Base-by-base conservation (phyloP, 176 grass and related monocot genomes). In the Thinopyrum elongatum region DNA sequence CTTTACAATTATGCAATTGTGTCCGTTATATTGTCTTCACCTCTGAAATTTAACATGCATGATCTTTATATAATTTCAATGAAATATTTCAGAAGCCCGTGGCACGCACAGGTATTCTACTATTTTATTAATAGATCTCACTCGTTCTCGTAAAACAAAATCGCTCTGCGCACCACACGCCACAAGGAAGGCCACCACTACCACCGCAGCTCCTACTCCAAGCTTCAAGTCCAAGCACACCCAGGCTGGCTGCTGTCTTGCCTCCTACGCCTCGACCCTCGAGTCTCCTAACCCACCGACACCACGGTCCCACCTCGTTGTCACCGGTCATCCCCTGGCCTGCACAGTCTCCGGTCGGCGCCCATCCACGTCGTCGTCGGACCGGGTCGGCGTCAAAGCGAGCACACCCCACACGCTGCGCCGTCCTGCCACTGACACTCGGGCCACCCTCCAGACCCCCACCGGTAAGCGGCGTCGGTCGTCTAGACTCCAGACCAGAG, bases 391-490 rank as follows among this genome's bases (percentile, higher is more conserved):
- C 76, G 41, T 84, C 75, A 21, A 14, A 0, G n/a, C n/a, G 3
- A 46, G 3, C 33, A 41, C 15, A 57, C 41, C 3, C 39, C 19
- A 10, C 27, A 4, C 10, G 0, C 1, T 4, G 0, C 28, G 5
- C 28, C 39, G 19, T 0, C 51, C 51, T 55, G 0, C 17, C 5
- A 15, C 86, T 79, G 86, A 88, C 70, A 29, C 13, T 1, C 1
- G 79, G 27, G 1, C 0, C 1, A 0, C 0, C 0, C 0, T 0
- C 0, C 0, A 3, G 25, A 35, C 0, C 85, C 86, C 86, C 73
- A 49, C 3, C 0, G 21, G 79, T 7, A 47, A 49, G 83, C 19
- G 53, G 53, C 10, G 27, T 55, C 16, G 53, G 2, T 3, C 0
- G 1, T 0, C 9, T n/a, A 0, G 71, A 0, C 7, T 2, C 14